Evolutionary conservation across 73 alveolate genomes (phyloP).

Genomic region (Tetrahymena thermophila): DNA sequence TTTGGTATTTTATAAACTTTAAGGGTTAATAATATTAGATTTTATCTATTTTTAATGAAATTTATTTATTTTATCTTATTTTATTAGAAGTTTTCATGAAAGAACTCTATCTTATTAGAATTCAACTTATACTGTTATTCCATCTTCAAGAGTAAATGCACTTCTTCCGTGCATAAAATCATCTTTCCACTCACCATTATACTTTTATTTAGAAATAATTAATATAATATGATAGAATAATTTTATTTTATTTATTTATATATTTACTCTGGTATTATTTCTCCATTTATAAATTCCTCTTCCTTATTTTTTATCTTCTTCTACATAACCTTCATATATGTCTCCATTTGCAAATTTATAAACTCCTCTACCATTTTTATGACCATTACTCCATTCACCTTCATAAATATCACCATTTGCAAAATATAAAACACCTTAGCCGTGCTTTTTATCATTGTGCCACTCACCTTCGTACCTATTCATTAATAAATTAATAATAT

Average conservation of each 20-base stretch:
- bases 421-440: slow-evolving; percentile 21
- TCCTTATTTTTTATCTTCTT: slow-evolving; percentile 42
- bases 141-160: not conserved
- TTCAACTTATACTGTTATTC: not conserved
- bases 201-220: not conserved
- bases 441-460: slow-evolving; percentile 27
- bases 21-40: not conserved
- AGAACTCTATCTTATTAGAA: not conserved
- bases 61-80: not conserved
- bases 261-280: not conserved
- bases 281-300: slow-evolving; percentile 37
- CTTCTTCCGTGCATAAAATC: slow-evolving; percentile 1
- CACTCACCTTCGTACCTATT: slow-evolving; percentile 19
- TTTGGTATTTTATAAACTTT: too few relatives aligned
- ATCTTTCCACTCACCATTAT: not conserved
- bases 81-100: not conserved
- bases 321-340: slow-evolving; percentile 33
- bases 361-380: slow-evolving; percentile 47
- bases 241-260: not conserved
- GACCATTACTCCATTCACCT: slow-evolving; percentile 46
- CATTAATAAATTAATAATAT: not conserved
- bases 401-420: slow-evolving; percentile 44
- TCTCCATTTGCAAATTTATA: slow-evolving; percentile 50
- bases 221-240: too few relatives aligned
- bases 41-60: not conserved